Base-by-base conservation (phyloP, 2,329 filamentous ascomycete species). In the Fonsecaea pedrosoi region DNA sequence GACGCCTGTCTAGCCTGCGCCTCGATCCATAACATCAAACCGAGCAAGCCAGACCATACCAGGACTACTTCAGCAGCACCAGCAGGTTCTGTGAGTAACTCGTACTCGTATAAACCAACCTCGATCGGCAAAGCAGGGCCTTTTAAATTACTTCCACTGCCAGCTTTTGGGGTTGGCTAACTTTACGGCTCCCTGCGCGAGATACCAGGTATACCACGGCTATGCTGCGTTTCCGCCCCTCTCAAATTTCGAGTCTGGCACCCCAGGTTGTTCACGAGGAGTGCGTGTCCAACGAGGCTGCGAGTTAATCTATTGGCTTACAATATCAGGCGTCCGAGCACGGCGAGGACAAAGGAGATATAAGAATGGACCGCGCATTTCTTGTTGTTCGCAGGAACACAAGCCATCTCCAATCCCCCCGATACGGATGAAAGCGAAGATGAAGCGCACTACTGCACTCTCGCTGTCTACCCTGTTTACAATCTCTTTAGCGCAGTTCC, bases 401-500 rank as follows among this genome's bases (percentile, higher is more conserved):
- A 55, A 34, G 35, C 35, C 6, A 42, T 21, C 8, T 13, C 18
- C 55, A 7, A 55, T 21, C 6, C 8, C 1, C 12, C n/a, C 12
- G 34, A 35, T 3, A 4, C 54, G 9, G 25, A 45, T 34, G 25
- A 18, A 10, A 13, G 42, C 25, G 21, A 60, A 35, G n/a, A 60
- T 60, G 58, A 60, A 42, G 32, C 40, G 37, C 30, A 7, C 37
- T 25, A 12, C 9, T 30, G 32, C 6, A 18, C 30, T 42, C n/a
- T 18, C 25, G 3, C 38, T 63, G 2, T n/a, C 57, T 37, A 54
- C 37, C 7, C 6, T 57, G 6, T 4, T 42, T 35, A 15, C 54
- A 8, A 2, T 57, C 5, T 57, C 42, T 25, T 30, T 53, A n/a
- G 68, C 66, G 38, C 66, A 70, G 35, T 69, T 69, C 37, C 68